Base-by-base conservation (phyloP, 495 filamentous ascomycete species). In the Aspergillus steynii region DNA sequence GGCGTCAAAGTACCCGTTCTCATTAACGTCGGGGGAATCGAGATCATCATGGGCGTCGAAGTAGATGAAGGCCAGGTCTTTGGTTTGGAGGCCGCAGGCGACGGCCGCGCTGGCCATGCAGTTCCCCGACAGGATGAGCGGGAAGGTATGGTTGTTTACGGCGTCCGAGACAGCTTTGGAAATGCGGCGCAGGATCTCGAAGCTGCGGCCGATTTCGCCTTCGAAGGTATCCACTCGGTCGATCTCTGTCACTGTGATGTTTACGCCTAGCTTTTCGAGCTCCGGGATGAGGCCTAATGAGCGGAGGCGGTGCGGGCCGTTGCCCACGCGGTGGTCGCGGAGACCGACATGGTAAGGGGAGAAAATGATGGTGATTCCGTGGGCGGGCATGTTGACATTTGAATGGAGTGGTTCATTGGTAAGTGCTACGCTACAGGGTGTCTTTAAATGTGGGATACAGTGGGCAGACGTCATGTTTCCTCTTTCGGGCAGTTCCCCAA, bases 11-110 rank as follows among this genome's bases (percentile, higher is more conserved):
- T 71, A 68, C 0, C 68, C 68, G 31, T 71, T 71, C 32, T 71
- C 61, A 25, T 68, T 66, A n/a, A 71, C 65, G 49, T 67, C 65
- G 1, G 65, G 65, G 0, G 65, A 71, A 47, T 71, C 68, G 25
- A 71, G 64, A 42, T 71, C 68, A 48, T 71, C 68, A 51, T 71
- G 68, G 5, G 63, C 65, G 26, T 71, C 65, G 48, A 71, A 71
- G 29, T 68, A 71, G 10, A 71, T 61, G 29, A 68, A 71, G 0
- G 12, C 47, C 15, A 71, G 51, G 28, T 71, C 68, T 12, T 60
- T 15, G n/a, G 29, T 49, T 26, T 45, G 28, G 5, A 71, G 48
- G 0, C 68, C 68, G 52, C 68, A 71, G 7, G 68, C 68, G 1
- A 61, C 69, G 5, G 52, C 69, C 0, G 59, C 64, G 32, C 55